Conservation (phyloP, 768 basidiomycete species). For the Krasilnikovozyma curviuscula region DNA sequence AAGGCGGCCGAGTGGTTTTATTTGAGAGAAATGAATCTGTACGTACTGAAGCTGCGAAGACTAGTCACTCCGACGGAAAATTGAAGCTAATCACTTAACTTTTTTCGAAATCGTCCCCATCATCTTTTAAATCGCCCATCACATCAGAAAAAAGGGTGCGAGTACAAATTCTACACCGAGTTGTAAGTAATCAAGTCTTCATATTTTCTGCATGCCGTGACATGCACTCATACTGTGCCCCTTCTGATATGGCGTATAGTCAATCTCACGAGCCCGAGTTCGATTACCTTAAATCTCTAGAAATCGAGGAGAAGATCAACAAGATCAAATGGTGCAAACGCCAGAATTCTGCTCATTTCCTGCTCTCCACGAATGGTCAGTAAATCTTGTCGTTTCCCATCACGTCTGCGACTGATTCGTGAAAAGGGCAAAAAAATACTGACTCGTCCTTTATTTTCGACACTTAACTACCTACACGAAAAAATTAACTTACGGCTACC, state of each 20-base stretch:
- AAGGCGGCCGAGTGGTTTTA: conserved; percentile 93
- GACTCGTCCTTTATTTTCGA: background rate
- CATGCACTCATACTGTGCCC: background rate
- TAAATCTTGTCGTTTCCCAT: conserved; percentile 9
- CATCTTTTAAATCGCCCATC: conserved; percentile 13
- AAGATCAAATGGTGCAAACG: conserved; percentile 99
- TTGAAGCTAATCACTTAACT: background rate
- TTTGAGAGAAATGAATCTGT: conserved; percentile 98
- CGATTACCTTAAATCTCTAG: conserved; percentile 96
- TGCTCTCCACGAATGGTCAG: conserved; percentile 88
- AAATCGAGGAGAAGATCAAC: conserved; percentile 99
- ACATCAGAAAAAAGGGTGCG: conserved; percentile 90
- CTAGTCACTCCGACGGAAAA: too few relatives aligned
- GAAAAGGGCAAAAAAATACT: background rate
- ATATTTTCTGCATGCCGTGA: too few relatives aligned
- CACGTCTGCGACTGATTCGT: background rate
- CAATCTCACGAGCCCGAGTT: conserved; percentile 99
- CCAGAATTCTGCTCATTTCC: conserved; percentile 90
- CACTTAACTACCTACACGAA: background rate
- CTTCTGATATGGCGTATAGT: conserved; percentile 32
- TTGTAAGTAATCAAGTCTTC: too few relatives aligned
- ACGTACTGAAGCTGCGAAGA: conserved; percentile 24
- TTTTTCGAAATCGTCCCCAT: background rate
- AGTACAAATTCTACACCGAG: conserved; percentile 99
- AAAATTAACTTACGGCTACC: background rate